Evolutionary conservation across 176 grass and related monocot genomes (phyloP).

Genomic region (Oryza meridionalis): DNA sequence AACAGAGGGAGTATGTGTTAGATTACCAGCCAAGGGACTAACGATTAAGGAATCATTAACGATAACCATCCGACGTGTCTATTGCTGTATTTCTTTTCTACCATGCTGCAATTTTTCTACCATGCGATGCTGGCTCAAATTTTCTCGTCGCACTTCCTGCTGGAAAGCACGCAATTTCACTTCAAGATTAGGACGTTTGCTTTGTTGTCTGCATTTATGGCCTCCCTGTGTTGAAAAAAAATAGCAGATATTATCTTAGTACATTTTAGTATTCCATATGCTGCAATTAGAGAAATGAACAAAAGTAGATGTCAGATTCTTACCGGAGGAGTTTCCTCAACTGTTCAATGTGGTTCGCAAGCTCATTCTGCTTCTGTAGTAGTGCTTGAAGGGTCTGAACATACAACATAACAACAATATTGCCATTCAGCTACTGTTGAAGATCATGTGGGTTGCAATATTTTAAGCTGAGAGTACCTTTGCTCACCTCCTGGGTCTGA

Average conservation of each 20-base stretch:
- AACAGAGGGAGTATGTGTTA: too few relatives aligned
- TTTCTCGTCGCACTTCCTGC: neutral
- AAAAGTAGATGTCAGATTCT: conserved; percentile 13
- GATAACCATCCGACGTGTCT: conserved; percentile 4
- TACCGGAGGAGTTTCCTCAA: conserved; percentile 64
- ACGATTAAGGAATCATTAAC: conserved; percentile 8
- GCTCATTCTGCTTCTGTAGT: conserved; percentile 66
- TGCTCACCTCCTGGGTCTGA: conserved; percentile 66
- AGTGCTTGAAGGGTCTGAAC: conserved; percentile 64
- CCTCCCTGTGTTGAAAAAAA: conserved; percentile 35
- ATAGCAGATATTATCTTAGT: neutral
- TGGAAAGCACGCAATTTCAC: neutral
- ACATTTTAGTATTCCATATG: neutral
- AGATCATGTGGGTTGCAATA: conserved; percentile 27
- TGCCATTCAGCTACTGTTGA: conserved; percentile 12
- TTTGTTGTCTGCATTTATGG: conserved; percentile 4
- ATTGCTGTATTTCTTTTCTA: conserved; percentile 24
- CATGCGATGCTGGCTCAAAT: neutral
- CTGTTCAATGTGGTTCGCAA: conserved; percentile 60
- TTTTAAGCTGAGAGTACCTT: conserved; percentile 15
- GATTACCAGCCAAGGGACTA: neutral
- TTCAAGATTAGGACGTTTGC: conserved; percentile 1
- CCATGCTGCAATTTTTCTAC: neutral
- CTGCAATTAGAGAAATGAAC: conserved; percentile 17
- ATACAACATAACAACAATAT: conserved; percentile 16